Base-by-base conservation (phyloP, 176 grass and related monocot species). In the Eleusine indica region DNA sequence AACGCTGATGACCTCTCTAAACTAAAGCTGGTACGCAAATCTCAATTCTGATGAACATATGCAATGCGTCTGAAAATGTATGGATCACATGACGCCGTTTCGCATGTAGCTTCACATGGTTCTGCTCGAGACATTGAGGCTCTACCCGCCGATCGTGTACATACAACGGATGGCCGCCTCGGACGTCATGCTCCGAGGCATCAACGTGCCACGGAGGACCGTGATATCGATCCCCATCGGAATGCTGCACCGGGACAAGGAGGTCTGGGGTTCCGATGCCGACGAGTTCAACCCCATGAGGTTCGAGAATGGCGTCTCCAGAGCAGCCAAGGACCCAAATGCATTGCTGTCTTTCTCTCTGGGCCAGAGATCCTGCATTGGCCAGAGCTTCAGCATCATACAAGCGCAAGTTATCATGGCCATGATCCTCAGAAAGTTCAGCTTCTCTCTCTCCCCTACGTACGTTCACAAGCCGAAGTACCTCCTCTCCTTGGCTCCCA, bases 231-330 rank as follows among this genome's bases (percentile, higher is more conserved):
- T 92, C 7, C 86, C 90, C 1, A 28, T 92, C 1, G 41, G 60
- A 12, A 70, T 86, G 12, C 51, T 83, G 51, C 90, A 92, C n/a
- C 70, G 85, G 5, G 85, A 84, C 75, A 84, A 67, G 57, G 78
- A 88, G 21, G 58, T 95, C 0, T 95, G 93, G 90, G 93, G 88
- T 16, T 12, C 58, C 3, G 89, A 95, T 40, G 93, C 87, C 1
- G 46, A 82, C 2, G 65, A 88, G 19, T 95, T 92, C 70, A 90
- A 95, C 75, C 93, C 89, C 1, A 14, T 68, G 30, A 87, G 90
- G 42, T 92, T 95, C 32, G 12, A 68, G 42, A 86, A 84, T 4
- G 88, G 82, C 7, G 12, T 68, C 9, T 37, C 69, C 0, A 78
- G 47, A 19, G 87, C 87, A 1, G 76, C 84, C 12, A 80, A 68